Base-by-base conservation (phyloP, 495 filamentous ascomycete species). In the Melanomma pulvis-pyrius region DNA sequence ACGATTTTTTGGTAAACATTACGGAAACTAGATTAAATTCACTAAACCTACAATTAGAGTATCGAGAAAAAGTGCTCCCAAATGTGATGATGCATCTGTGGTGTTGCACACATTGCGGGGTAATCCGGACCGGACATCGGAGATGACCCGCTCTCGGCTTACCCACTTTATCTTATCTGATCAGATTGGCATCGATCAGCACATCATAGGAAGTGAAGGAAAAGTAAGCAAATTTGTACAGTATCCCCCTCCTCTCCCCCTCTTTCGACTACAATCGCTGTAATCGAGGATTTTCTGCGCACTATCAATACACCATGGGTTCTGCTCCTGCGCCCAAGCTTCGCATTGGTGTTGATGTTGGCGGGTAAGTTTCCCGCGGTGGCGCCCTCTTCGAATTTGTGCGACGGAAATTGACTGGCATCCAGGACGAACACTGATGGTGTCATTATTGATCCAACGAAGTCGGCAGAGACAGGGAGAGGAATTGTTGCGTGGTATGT, bases 351-450 rank as follows among this genome's bases (percentile, higher is more conserved):
- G 73, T 75, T 13, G 73, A 75, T 61, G 73, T 75, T 17, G 73
- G 71, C 8, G 73, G 70, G 66, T 57, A 24, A 28, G 54, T 28
- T n/a, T 9, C 25, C 19, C 39, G 4, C 39, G 17, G 3, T 15
- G n/a, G 8, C 39, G 13, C 4, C 9, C 17, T 11, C 3, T 17
- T 48, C n/a, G 49, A 25, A 28, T 50, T 13, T 47, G n/a, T 34
- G 12, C 1, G 22, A 8, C 30, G 1, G 9, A 34, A 32, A 22
- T 19, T 59, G 50, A 52, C 53, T 13, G 25, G 24, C n/a, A 39
- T 12, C 12, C 61, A 83, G 85, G 29, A 87, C 85, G 44, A 88
- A 88, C 65, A 88, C 85, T 1, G 85, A 88, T 64, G 83, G 81
- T 25, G 85, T 84, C 9, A 75, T 86, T 39, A 75, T 88, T 50